A percentile compares a stretch with the other conserved stretches of the same genome.
Conservation (phyloP, 2,329 filamentous ascomycete species). For the Scedosporium minutisporum region DNA sequence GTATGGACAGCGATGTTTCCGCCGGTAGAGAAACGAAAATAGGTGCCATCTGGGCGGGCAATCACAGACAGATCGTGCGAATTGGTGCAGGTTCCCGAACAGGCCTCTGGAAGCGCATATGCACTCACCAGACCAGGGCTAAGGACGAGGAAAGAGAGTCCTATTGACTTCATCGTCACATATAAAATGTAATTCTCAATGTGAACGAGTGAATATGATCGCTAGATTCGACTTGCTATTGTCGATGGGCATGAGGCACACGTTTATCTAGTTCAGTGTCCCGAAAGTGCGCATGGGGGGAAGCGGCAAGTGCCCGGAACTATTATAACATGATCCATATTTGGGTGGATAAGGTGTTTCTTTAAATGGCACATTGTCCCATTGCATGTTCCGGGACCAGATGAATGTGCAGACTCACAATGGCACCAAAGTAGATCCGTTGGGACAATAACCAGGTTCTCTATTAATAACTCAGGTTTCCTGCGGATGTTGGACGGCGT, state of each 20-base stretch:
- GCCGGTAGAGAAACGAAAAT: constrained; percentile 33
- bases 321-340: neutral
- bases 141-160: neutral
- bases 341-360: neutral
- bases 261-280: neutral
- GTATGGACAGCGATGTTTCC: constrained; percentile 29
- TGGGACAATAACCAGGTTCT: too few species aligned
- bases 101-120: neutral
- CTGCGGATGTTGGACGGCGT: too few species aligned
- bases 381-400: too few species aligned
- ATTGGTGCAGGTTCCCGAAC: neutral
- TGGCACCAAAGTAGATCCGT: too few species aligned
- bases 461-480: too few species aligned
- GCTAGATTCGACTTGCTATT: too few species aligned
- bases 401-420: too few species aligned
- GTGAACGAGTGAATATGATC: too few species aligned
- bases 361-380: neutral
- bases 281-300: neutral
- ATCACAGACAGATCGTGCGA: neutral
- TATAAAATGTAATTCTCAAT: neutral
- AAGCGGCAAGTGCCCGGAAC: neutral
- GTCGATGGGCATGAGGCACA: neutral
- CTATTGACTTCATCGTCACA: neutral
- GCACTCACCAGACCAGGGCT: neutral
- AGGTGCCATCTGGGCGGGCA: constrained; percentile 23